Base-by-base conservation (phyloP, 768 basidiomycete species). In the Russula foetens region DNA sequence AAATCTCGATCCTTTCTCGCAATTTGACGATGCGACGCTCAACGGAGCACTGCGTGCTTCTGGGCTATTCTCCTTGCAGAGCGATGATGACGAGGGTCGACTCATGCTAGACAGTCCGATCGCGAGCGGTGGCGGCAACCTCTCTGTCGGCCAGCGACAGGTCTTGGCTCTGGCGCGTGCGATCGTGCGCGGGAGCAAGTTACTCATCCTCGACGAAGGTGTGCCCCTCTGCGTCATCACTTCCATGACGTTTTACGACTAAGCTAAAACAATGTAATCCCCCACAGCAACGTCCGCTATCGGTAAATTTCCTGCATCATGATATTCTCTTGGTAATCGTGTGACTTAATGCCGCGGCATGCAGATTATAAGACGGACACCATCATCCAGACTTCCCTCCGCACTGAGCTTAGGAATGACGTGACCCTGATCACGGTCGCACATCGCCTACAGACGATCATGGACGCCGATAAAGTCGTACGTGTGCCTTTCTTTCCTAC, bases 61-160 rank as follows among this genome's bases (percentile, higher is more conserved):
- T 0, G 81, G 82, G 3, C 69, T 81, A 4, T 77, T 74, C 62
- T 68, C 73, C 3, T 65, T 77, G 7, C 76, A 78, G 58, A 68
- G 69, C 12, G 73, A 76, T 1, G 69, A 63, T 7, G 73, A 75
- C 1, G 73, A 75, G 29, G 71, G 61, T 26, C 70, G 68, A 2
- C 69, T 82, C 29, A 77, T 75, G 4, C 72, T 82, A 1, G 79
- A 82, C 58, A 79, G 74, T 44, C 61, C 65, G 29, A 76, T 82
- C 35, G 70, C 78, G 3, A 73, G 73, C 23, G 79, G 77, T 2
- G 79, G 78, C 0, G 56, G 71, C 1, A 81, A 80, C 62, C 67
- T 81, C n/a, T 80, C 77, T 6, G 76, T 84, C n/a, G 83, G 84
- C 4, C 80, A 85, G 66, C 71, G 82, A 11, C 84, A 85, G 68